phyloP scores from a whole-genome alignment of 169 alveolate genomes.

The Plasmodium berghei region DNA sequence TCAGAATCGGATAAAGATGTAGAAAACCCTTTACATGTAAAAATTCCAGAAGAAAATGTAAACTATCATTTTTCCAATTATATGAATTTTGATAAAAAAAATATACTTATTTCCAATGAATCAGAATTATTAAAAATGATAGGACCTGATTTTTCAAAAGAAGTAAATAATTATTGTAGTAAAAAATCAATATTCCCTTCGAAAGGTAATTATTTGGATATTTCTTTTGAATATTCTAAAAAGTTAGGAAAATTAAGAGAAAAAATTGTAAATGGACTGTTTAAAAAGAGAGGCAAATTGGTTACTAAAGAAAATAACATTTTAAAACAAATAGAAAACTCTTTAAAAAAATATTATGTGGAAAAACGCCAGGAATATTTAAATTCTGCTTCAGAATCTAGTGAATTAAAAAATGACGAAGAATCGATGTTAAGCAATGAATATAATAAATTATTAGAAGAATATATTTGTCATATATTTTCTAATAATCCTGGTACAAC shows the following conservation, averaged over 20 bases:
- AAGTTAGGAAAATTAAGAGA: slow-evolving; percentile 64
- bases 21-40: slow-evolving; percentile 15
- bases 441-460: slow-evolving; percentile 34
- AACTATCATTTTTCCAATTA: slow-evolving; percentile 60
- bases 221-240: slow-evolving; percentile 54
- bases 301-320: slow-evolving; percentile 14
- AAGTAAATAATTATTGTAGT: slow-evolving; percentile 38
- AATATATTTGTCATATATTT: slow-evolving; percentile 66
- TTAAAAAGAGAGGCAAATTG: slow-evolving; percentile 4
- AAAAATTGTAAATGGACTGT: not conserved
- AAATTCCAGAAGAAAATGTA: not conserved
- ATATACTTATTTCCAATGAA: slow-evolving; percentile 25
- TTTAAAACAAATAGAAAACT: slow-evolving; percentile 14
- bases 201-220: slow-evolving; percentile 27
- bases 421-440: slow-evolving; percentile 16
- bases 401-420: slow-evolving; percentile 24
- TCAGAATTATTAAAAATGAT: slow-evolving; percentile 63
- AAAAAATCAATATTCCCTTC: not conserved
- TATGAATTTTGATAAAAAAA: slow-evolving; percentile 44
- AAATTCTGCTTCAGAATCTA: slow-evolving; percentile 7
- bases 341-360: slow-evolving; percentile 10
- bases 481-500: slow-evolving; percentile 42
- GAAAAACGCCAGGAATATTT: slow-evolving; percentile 18
- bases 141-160: slow-evolving; percentile 50
- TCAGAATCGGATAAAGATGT: slow-evolving; percentile 2